Percentiles rank a stretch among this genome's conserved stretches.
phyloP scores from a whole-genome alignment of 805 yeast species.

The Ogataea siamensis region DNA sequence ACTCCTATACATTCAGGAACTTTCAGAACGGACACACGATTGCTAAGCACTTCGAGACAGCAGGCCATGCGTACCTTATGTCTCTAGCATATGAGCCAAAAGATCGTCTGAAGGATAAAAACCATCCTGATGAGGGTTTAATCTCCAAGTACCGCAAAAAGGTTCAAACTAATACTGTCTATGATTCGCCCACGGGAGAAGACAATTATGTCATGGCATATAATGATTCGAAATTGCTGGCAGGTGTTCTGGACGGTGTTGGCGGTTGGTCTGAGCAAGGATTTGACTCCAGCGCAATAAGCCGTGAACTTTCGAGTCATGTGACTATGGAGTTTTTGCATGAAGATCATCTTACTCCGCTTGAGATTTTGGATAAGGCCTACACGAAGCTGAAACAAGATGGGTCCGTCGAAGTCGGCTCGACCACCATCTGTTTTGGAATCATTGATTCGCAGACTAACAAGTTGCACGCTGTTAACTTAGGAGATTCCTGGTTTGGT shows the following conservation, averaged over 20 bases:
- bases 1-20: conserved; percentile 27
- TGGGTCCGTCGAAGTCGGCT: conserved; percentile 78
- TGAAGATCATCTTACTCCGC: conserved; percentile 36
- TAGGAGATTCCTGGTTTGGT: conserved; percentile 96
- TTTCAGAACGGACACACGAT: conserved; percentile 31
- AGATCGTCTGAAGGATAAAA: conserved; percentile 51
- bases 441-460: conserved; percentile 55
- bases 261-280: conserved; percentile 97
- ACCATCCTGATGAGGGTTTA: conserved; percentile 31
- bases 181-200: conserved; percentile 68
- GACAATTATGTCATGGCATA: conserved; percentile 63
- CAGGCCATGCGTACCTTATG: conserved; percentile 45
- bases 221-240: conserved; percentile 45
- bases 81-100: conserved; percentile 77
- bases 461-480: conserved; percentile 61
- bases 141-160: conserved; percentile 26
- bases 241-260: conserved; percentile 95
- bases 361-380: conserved; percentile 52
- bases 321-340: conserved; percentile 41
- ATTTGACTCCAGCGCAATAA: conserved; percentile 82
- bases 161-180: conserved; percentile 23
- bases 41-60: conserved; percentile 25
- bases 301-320: conserved; percentile 69
- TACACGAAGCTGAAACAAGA: conserved; percentile 51
- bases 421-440: conserved; percentile 91